Evolutionary conservation across 169 alveolate genomes (phyloP).

Genomic region (Plasmodium yoelii): DNA sequence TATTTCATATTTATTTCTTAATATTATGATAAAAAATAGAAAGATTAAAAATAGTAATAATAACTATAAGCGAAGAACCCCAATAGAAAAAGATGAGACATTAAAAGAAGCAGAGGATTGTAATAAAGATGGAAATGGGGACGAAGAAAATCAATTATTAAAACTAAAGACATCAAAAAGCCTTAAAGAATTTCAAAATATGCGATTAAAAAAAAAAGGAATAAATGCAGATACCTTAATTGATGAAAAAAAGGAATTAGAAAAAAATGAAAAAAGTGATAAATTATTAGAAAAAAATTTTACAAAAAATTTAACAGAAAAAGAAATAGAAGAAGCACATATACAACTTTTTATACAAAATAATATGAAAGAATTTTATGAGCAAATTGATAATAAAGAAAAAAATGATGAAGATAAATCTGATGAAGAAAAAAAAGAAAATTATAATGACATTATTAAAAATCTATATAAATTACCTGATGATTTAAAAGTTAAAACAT

Average conservation of each 20-base stretch:
- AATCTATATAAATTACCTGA: conserved; percentile 59
- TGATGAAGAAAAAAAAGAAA: not conserved
- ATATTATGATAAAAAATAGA: conserved; percentile 54
- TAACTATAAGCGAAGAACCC: conserved; percentile 18
- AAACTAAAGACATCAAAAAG: conserved; percentile 56
- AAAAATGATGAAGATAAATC: not conserved
- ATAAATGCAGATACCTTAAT: conserved; percentile 47
- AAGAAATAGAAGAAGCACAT: conserved; percentile 71
- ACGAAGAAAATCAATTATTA: conserved; percentile 12
- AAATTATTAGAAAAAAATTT: conserved; percentile 59
- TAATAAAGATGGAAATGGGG: not conserved
- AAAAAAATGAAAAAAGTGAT: conserved; percentile 37
- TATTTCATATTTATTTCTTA: too few species aligned
- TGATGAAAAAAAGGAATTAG: conserved; percentile 25
- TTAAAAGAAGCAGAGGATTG: conserved; percentile 1
- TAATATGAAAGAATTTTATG: conserved; percentile 63
- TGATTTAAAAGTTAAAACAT: conserved; percentile 45
- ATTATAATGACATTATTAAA: conserved; percentile 10
- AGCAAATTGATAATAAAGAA: conserved; percentile 8
- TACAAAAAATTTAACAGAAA: conserved; percentile 67
- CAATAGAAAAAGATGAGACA: conserved; percentile 44
- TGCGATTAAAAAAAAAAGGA: conserved; percentile 67
- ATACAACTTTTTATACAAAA: conserved; percentile 53
- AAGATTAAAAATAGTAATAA: conserved; percentile 15
- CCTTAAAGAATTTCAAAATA: conserved; percentile 49